A percentile compares a stretch with the other conserved stretches of the same genome.
phyloP scores from a whole-genome alignment of 1,139 yeast genomes.

The Scheffersomyces cryptocercus region DNA sequence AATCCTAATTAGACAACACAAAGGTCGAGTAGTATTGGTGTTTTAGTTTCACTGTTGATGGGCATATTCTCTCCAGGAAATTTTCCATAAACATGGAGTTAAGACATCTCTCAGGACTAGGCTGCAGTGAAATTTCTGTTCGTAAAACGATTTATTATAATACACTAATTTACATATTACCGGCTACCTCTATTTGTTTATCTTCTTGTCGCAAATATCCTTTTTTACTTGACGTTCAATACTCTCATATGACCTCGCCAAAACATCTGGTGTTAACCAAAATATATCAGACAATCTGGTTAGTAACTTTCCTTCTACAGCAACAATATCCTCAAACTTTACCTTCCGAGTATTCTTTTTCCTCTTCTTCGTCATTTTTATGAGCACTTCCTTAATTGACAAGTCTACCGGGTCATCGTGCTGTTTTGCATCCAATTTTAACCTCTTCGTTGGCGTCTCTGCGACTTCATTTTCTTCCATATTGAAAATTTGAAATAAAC shows the following conservation, averaged over 20 bases:
- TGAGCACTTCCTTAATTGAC: not conserved
- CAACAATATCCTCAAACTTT: not conserved
- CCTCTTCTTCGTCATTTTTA: not conserved
- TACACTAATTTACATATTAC: not conserved
- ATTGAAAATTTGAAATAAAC: constrained; percentile 38
- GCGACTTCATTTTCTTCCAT: constrained; percentile 13
- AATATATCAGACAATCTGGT: constrained; percentile 3
- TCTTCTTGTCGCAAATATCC: not conserved
- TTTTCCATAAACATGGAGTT: too few relatives aligned
- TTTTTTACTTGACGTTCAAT: constrained; percentile 1
- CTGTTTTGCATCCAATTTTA: constrained; percentile 2
- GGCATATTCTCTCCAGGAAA: too few relatives aligned
- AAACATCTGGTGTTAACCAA: constrained; percentile 4
- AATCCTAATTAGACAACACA: too few relatives aligned
- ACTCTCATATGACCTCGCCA: constrained; percentile 1
- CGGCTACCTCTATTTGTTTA: not conserved
- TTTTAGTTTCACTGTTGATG: too few relatives aligned
- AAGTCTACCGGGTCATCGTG: constrained; percentile 2
- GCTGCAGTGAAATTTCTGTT: too few relatives aligned
- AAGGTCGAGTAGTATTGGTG: too few relatives aligned
- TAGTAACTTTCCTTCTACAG: not conserved
- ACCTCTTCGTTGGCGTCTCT: not conserved
- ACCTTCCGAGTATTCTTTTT: not conserved
- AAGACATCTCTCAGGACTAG: too few relatives aligned
- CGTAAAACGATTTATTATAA: not conserved